phyloP scores from a whole-genome alignment of 75 land plant genomes.

The Pinus tabuliformis region DNA sequence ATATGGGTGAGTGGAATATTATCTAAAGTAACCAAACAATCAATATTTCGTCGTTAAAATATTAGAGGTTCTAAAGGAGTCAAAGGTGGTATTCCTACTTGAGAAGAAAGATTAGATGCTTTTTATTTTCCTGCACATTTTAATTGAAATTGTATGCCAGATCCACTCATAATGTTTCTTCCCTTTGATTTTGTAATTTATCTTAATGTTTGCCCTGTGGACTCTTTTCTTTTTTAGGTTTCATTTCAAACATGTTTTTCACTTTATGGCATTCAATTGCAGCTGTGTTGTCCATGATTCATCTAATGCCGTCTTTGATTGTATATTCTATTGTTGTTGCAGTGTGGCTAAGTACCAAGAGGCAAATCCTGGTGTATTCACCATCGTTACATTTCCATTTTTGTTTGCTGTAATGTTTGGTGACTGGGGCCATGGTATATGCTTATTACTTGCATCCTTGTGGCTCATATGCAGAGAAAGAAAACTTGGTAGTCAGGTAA shows the following conservation, averaged over 20 bases:
- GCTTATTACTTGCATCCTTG: conserved; percentile 68
- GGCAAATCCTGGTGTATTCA: conserved; percentile 90
- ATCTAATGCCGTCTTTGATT: background rate
- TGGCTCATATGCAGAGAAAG: conserved; percentile 70
- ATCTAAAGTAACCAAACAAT: background rate
- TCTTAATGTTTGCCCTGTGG: background rate
- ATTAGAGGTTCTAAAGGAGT: background rate
- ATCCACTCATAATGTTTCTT: background rate
- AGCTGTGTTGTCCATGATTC: background rate
- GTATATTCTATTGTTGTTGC: conserved; percentile 16
- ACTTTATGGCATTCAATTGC: background rate
- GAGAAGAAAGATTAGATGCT: background rate
- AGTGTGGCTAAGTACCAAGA: conserved; percentile 96
- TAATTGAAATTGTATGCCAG: background rate
- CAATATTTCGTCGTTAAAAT: background rate
- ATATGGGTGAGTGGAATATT: conserved; percentile 78
- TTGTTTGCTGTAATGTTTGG: conserved; percentile 99
- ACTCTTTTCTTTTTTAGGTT: background rate
- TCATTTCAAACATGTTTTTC: background rate
- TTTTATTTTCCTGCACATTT: background rate
- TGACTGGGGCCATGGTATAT: conserved; percentile 98
- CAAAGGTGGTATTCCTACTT: background rate
- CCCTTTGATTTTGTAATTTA: no score
- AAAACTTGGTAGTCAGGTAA: conserved; percentile 80
- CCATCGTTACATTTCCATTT: conserved; percentile 93